phyloP scores from a whole-genome alignment of 805 yeast genomes.

The Metschnikowia lochheadii region DNA sequence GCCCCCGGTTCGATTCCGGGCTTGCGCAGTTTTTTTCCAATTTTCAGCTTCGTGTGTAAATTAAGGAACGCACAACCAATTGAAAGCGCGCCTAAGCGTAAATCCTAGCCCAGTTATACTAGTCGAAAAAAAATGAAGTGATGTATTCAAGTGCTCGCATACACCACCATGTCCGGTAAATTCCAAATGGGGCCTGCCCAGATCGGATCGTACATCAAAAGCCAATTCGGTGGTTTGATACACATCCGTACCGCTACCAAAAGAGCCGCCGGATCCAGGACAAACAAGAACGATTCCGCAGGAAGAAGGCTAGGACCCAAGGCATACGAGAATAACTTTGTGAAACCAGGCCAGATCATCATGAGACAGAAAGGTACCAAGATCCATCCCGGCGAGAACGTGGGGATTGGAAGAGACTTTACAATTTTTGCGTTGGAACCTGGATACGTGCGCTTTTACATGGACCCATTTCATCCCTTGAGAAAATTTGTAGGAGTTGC shows the following conservation, averaged over 20 bases:
- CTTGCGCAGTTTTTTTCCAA: constrained; percentile 18
- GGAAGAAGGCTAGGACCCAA: constrained; percentile 94
- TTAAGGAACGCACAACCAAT: background rate
- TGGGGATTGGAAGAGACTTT: constrained; percentile 87
- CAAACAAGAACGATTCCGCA: constrained; percentile 88
- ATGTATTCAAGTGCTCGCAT: background rate
- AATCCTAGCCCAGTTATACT: background rate
- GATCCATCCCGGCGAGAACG: constrained; percentile 92
- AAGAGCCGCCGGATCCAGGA: constrained; percentile 91
- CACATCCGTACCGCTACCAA: constrained; percentile 88
- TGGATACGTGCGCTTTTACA: constrained; percentile 85
- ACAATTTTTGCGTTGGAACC: constrained; percentile 89
- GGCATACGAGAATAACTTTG: constrained; percentile 72
- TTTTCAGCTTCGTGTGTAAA: background rate
- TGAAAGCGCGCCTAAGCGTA: constrained; percentile 1
- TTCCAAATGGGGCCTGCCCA: constrained; percentile 11
- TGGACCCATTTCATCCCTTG: constrained; percentile 94
- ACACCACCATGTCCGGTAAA: constrained; percentile 11
- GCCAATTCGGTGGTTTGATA: constrained; percentile 11
- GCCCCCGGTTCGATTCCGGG: constrained; percentile 25
- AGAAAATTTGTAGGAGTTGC: constrained; percentile 90
- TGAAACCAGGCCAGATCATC: constrained; percentile 79
- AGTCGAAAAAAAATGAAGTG: constrained; percentile 4
- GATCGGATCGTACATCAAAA: constrained; percentile 11
- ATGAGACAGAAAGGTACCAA: constrained; percentile 94